phyloP scores from a whole-genome alignment of 306 rosid genomes.

The Cucurbita moschata region DNA sequence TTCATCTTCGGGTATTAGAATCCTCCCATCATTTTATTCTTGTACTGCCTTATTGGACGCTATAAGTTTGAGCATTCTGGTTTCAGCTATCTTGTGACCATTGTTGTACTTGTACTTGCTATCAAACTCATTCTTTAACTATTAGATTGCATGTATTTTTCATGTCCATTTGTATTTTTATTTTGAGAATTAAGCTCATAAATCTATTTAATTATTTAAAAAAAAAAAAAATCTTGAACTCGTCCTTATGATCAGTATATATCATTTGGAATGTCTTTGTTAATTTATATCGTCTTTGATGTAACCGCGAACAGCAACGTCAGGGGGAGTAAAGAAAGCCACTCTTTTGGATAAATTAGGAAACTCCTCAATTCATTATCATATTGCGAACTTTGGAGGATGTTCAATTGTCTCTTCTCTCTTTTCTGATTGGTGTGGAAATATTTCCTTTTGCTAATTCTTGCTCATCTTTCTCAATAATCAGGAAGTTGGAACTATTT shows the following conservation, averaged over 20 bases:
- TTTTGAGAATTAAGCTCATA: not conserved
- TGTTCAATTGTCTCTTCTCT: not conserved
- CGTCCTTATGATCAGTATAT: not conserved
- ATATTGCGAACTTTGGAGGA: not conserved
- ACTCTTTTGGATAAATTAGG: not conserved
- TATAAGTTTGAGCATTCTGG: not conserved
- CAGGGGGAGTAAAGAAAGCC: not conserved
- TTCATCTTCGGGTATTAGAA: not conserved
- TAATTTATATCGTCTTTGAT: not conserved
- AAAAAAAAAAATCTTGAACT: not conserved
- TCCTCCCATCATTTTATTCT: not conserved
- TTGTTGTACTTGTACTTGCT: not conserved
- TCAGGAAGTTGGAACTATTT: slow-evolving; percentile 89
- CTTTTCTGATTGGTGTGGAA: not conserved
- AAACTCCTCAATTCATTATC: not conserved
- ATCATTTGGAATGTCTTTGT: not conserved
- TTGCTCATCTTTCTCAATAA: slow-evolving; percentile 12
- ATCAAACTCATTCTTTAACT: not conserved
- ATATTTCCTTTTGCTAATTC: not conserved
- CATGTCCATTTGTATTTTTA: not conserved
- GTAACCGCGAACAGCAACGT: not conserved
- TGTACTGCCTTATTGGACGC: not conserved
- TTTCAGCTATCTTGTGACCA: not conserved
- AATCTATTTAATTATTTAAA: not conserved
- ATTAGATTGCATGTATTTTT: not conserved